phyloP scores from a whole-genome alignment of 2,329 filamentous ascomycete genomes.

The Chaetomiaceae sp. region DNA sequence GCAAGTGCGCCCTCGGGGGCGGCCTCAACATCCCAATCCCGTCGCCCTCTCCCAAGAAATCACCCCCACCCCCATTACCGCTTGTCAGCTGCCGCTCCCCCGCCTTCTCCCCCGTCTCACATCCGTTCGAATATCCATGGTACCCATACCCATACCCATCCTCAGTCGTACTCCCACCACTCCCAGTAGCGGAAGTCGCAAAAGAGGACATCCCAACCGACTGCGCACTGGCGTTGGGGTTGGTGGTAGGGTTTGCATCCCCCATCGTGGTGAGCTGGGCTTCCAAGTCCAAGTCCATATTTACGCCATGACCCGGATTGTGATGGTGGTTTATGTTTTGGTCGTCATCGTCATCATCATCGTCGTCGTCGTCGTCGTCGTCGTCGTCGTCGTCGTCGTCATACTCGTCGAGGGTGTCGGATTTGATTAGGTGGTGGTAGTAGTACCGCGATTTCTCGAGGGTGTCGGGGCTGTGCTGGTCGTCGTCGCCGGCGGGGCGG shows the following conservation, averaged over 20 bases:
- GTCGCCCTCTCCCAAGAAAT: neutral
- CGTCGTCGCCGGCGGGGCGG: neutral
- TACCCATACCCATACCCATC: no score
- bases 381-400: slow-evolving; percentile 13
- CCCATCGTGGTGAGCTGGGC: no score
- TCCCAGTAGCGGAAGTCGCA: no score
- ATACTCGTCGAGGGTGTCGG: slow-evolving; percentile 5
- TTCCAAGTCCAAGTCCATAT: no score
- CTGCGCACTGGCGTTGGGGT: no score
- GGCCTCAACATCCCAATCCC: slow-evolving; percentile 3
- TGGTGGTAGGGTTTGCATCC: no score
- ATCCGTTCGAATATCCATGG: no score
- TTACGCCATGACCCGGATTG: no score
- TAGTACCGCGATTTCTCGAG: slow-evolving; percentile 9
- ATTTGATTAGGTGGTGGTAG: slow-evolving; percentile 8
- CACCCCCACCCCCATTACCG: neutral
- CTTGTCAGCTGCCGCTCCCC: neutral
- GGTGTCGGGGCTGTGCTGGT: neutral
- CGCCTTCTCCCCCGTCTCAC: neutral
- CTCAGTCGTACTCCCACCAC: no score
- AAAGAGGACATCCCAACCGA: no score
- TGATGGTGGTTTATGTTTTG: no score
- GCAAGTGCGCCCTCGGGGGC: slow-evolving; percentile 19
- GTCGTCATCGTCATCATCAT: no score
- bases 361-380: neutral